phyloP scores from a whole-genome alignment of 768 basidiomycete species.

The Cantharellus anzutake region DNA sequence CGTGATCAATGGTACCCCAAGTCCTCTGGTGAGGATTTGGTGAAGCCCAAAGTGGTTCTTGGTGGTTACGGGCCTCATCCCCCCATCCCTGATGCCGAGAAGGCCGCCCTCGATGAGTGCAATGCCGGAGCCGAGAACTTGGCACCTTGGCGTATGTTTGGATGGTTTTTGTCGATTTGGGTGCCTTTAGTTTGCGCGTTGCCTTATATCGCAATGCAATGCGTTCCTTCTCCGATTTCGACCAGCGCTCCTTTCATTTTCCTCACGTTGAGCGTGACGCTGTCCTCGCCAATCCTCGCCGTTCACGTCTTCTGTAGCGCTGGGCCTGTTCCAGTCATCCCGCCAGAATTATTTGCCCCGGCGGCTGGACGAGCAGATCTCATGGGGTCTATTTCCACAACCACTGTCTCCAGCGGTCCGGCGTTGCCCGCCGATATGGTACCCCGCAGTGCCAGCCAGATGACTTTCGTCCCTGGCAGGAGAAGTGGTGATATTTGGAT shows the following conservation, averaged over 20 bases:
- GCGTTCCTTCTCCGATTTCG: slow-evolving; percentile 17
- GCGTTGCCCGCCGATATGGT: slow-evolving; percentile 16
- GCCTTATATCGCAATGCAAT: slow-evolving; percentile 30
- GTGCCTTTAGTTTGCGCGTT: slow-evolving; percentile 43
- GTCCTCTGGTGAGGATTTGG: not conserved
- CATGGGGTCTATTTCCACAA: slow-evolving; percentile 14
- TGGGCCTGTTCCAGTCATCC: slow-evolving; percentile 43
- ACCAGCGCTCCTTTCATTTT: slow-evolving; percentile 26
- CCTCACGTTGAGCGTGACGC: slow-evolving; percentile 41
- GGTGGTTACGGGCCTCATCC: not conserved
- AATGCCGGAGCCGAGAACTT: not conserved
- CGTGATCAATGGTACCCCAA: slow-evolving; percentile 12
- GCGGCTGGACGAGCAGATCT: slow-evolving; percentile 21
- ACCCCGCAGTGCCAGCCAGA: not conserved
- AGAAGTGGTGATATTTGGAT: slow-evolving; percentile 63
- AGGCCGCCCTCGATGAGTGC: not conserved
- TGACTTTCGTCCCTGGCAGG: slow-evolving; percentile 48
- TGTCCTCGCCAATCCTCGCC: slow-evolving; percentile 48
- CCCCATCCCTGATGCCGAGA: not conserved
- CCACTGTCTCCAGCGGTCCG: slow-evolving; percentile 33
- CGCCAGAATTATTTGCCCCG: slow-evolving; percentile 30
- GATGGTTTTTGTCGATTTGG: slow-evolving; percentile 53
- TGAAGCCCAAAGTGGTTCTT: not conserved
- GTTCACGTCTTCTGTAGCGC: slow-evolving; percentile 39
- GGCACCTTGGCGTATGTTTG: slow-evolving; percentile 23